Conservation (phyloP, 1,284 basidiomycete genomes). For the Rhodotorula sp. region DNA sequence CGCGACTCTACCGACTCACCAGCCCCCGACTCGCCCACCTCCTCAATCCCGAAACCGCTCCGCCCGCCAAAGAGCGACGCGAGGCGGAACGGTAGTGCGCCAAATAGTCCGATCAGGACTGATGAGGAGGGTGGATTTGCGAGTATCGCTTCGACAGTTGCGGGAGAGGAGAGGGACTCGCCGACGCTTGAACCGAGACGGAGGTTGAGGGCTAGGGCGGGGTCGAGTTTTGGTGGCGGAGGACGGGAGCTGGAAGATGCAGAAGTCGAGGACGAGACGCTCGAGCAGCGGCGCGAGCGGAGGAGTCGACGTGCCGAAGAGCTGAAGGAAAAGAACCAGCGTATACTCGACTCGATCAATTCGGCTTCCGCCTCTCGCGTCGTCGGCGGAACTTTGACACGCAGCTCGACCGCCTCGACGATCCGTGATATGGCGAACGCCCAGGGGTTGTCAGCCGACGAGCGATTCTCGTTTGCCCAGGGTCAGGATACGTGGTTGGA, state of each 20-base stretch:
- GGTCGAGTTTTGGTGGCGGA: neutral
- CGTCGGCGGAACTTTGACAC: neutral
- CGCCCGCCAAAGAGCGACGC: slow-evolving; percentile 18
- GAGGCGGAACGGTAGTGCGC: neutral
- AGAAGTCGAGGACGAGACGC: neutral
- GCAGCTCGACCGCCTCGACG: slow-evolving; percentile 18
- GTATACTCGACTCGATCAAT: slow-evolving; percentile 34
- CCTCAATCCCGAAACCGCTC: slow-evolving; percentile 1
- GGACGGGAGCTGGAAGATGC: neutral
- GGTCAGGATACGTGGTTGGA: neutral
- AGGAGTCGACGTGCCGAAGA: neutral
- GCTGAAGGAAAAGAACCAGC: slow-evolving; percentile 18
- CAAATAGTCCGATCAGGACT: no score
- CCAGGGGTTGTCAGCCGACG: neutral
- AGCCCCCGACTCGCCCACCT: no score
- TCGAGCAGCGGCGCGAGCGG: slow-evolving; percentile 4
- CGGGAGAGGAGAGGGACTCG: neutral
- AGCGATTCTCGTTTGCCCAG: neutral
- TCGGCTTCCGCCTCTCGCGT: neutral
- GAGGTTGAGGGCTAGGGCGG: slow-evolving; percentile 5
- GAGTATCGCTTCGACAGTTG: neutral
- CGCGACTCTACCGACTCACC: no score
- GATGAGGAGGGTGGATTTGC: neutral
- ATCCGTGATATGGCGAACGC: slow-evolving; percentile 4
- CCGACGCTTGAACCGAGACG: neutral